A percentile compares a stretch with the other conserved stretches of the same genome.
These are phyloP conservation scores for Euphrasia arctica DNA, from an alignment of 305 asterid genomes.

Conservation along the genomic window DNA sequence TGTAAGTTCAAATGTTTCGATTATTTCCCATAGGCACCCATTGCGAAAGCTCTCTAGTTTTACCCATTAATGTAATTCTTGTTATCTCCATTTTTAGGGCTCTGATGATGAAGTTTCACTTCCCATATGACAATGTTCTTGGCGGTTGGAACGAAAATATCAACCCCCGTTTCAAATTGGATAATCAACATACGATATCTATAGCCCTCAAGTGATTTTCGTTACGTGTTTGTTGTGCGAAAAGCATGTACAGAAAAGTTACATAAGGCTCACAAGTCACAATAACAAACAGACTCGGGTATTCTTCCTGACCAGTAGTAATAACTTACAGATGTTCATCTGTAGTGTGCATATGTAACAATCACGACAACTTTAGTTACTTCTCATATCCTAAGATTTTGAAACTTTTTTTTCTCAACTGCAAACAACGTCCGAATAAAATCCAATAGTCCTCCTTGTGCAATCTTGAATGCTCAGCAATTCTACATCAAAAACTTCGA, in stretches of 20 bases:
- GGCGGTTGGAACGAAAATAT: conserved; percentile 5
- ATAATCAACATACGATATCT: conserved; percentile 9
- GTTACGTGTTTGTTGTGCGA: background rate
- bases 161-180: conserved; percentile 10
- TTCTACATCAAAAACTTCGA: conserved; percentile 91
- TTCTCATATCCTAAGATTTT: background rate
- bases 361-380: background rate
- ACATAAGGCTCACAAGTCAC: background rate
- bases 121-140: conserved; percentile 11
- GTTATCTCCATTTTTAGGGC: conserved; percentile 23
- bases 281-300: no score
- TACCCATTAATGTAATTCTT: conserved; percentile 22
- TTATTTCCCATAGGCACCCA: conserved; percentile 53
- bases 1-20: conserved; percentile 53
- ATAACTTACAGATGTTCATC: background rate
- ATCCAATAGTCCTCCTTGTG: conserved; percentile 83
- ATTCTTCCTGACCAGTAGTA: no score
- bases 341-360: background rate
- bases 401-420: conserved; percentile 33
- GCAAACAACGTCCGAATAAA: conserved; percentile 92
- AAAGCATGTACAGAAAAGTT: background rate
- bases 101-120: conserved; percentile 24
- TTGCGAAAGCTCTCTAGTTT: conserved; percentile 42
- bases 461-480: conserved; percentile 85
- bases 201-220: background rate